These are phyloP conservation scores for Colletotrichum tamarilloi DNA, from an alignment of 2,329 filamentous ascomycete genomes.

Conservation along the genomic window DNA sequence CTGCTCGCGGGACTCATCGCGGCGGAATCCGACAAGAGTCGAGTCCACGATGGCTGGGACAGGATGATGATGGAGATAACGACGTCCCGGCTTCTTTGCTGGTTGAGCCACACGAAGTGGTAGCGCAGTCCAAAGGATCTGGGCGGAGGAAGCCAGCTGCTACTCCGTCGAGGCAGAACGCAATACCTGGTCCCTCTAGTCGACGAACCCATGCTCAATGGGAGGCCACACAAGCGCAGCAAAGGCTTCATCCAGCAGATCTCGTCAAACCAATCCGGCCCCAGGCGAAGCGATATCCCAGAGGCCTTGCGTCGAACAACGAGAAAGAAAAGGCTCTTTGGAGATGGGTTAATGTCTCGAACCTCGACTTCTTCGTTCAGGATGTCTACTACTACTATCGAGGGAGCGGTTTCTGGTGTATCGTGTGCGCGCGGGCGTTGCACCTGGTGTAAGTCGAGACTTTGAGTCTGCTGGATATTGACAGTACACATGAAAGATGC, in stretches of 20 bases:
- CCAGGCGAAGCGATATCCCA: constrained; percentile 44
- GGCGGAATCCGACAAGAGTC: constrained; percentile 30
- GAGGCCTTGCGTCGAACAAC: constrained; percentile 45
- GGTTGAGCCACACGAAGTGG: constrained; percentile 60
- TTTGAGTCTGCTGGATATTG: neutral
- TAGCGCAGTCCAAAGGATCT: neutral
- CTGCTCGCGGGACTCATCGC: neutral
- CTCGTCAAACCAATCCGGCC: constrained; percentile 37
- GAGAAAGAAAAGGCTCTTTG: constrained; percentile 84
- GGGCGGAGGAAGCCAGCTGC: neutral
- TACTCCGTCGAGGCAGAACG: constrained; percentile 12
- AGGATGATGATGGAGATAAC: constrained; percentile 65
- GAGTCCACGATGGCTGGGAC: constrained; percentile 43
- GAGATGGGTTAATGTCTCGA: constrained; percentile 92
- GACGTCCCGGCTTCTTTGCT: constrained; percentile 74
- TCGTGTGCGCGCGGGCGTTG: constrained; percentile 76
- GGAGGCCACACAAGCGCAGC: constrained; percentile 65
- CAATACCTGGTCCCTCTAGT: constrained; percentile 55
- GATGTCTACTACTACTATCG: constrained; percentile 89
- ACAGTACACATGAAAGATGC: neutral
- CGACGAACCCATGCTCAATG: constrained; percentile 62
- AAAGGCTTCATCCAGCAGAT: constrained; percentile 58
- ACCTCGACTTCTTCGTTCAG: constrained; percentile 87
- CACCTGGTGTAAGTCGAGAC: constrained; percentile 74
- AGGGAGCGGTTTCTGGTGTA: constrained; percentile 86